A percentile compares a stretch with the other conserved stretches of the same genome.
Conservation (phyloP, 1,284 basidiomycete species). For the Apiotrichum akiyoshidainum region DNA sequence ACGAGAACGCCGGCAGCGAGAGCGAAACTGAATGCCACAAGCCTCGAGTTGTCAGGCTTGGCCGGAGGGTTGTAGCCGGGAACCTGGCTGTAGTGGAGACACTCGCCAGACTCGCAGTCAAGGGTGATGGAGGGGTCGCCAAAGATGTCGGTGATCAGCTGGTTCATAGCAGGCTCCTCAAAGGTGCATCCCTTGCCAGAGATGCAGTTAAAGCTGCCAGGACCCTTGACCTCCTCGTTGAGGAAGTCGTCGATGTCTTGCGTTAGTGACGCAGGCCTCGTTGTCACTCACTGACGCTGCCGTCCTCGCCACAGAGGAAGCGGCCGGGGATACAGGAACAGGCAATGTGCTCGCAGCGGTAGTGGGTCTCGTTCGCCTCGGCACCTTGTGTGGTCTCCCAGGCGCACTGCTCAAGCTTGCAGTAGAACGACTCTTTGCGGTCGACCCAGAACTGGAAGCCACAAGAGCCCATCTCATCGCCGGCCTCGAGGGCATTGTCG, state of each 20-base stretch:
- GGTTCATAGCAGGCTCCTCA: conserved; percentile 94
- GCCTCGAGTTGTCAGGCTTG: conserved; percentile 72
- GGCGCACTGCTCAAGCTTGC: conserved; percentile 62
- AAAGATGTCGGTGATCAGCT: conserved; percentile 87
- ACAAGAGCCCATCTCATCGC: conserved; percentile 57
- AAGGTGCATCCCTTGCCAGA: conserved; percentile 73
- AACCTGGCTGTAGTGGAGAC: conserved; percentile 87
- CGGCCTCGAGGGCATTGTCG: conserved; percentile 1
- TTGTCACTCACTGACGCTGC: conserved; percentile 72
- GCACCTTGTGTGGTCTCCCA: conserved; percentile 43
- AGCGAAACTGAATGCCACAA: conserved; percentile 79
- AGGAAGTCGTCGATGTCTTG: conserved; percentile 92
- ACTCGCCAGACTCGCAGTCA: conserved; percentile 84
- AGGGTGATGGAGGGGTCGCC: conserved; percentile 87
- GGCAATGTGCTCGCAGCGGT: conserved; percentile 75
- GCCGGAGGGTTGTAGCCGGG: conserved; percentile 82
- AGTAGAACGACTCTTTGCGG: conserved; percentile 91
- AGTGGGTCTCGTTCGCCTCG: conserved; percentile 68
- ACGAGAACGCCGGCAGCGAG: conserved; percentile 64
- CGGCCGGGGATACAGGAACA: conserved; percentile 87
- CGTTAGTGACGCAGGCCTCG: neutral
- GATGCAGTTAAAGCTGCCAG: conserved; percentile 80
- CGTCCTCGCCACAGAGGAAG: conserved; percentile 93
- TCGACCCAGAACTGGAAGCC: conserved; percentile 98
- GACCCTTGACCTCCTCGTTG: conserved; percentile 82